Percentiles rank a stretch among this genome's conserved stretches.
These are phyloP conservation scores for Hymenoscyphus albidus DNA, from an alignment of 2,329 filamentous ascomycete genomes.

Conservation along the genomic window DNA sequence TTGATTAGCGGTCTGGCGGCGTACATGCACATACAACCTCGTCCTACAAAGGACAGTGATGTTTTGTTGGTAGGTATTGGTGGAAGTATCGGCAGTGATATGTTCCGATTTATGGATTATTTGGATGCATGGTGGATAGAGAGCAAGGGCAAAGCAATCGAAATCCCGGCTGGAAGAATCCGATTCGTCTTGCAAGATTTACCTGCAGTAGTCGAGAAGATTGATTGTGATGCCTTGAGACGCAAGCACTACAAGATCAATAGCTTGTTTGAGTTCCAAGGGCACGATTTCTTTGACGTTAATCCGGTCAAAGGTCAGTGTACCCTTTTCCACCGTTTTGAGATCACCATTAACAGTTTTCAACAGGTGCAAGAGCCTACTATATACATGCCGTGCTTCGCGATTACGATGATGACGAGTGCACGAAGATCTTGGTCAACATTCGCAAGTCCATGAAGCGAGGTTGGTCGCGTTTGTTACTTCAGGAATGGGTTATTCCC, in stretches of 20 bases:
- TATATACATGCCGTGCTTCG: conserved; percentile 2
- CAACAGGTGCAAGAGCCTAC: conserved; percentile 4
- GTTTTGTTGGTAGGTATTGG: background rate
- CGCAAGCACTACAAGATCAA: background rate
- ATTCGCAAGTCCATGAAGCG: background rate
- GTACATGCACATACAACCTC: background rate
- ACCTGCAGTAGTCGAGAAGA: background rate
- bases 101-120: background rate
- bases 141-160: background rate
- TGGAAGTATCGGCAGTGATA: background rate
- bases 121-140: background rate
- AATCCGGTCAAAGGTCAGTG: background rate
- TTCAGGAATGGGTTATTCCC: conserved; percentile 37
- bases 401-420: background rate
- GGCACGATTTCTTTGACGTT: background rate
- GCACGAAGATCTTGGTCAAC: background rate
- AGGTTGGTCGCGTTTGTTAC: conserved; percentile 36
- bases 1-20: background rate
- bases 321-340: background rate
- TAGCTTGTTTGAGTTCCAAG: background rate
- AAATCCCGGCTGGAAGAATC: background rate
- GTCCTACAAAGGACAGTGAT: background rate
- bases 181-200: background rate
- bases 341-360: background rate
- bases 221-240: background rate